phyloP scores from a whole-genome alignment of 352 stramenopile genomes.

The Pythium myriotylum region DNA sequence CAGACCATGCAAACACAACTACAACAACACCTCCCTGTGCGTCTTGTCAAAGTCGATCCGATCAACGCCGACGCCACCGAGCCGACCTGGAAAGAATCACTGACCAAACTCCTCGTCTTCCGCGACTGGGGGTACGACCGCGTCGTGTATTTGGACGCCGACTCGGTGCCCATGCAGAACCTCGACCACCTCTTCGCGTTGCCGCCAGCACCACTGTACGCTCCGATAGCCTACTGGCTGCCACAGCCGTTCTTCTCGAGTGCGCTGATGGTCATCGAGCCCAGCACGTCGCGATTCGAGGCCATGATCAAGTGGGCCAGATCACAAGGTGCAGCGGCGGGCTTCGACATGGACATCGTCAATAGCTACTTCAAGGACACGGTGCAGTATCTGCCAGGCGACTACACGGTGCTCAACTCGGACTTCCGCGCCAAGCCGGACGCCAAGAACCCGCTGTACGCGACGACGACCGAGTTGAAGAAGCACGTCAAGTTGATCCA shows the following conservation, averaged over 20 bases:
- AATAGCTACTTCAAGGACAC: slow-evolving; percentile 27
- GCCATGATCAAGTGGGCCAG: slow-evolving; percentile 21
- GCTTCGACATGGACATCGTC: slow-evolving; percentile 37
- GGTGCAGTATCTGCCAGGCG: slow-evolving; percentile 23
- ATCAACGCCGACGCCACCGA: slow-evolving; percentile 2
- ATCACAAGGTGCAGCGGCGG: slow-evolving; percentile 8
- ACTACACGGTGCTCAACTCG: slow-evolving; percentile 36
- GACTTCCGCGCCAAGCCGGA: slow-evolving; percentile 22
- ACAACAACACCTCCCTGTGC: slow-evolving; percentile 4
- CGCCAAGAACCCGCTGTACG: slow-evolving; percentile 17
- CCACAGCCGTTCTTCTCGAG: slow-evolving; percentile 29
- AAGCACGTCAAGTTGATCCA: slow-evolving; percentile 13
- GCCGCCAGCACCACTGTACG: slow-evolving; percentile 17
- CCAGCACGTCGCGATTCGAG: slow-evolving; percentile 19
- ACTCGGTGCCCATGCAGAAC: slow-evolving; percentile 30
- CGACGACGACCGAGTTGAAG: slow-evolving; percentile 8
- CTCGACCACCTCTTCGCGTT: slow-evolving; percentile 35
- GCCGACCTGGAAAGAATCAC: slow-evolving; percentile 23
- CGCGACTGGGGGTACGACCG: slow-evolving; percentile 39
- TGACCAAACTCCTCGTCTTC: slow-evolving; percentile 40
- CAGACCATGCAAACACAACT: slow-evolving; percentile 1
- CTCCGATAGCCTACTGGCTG: slow-evolving; percentile 29
- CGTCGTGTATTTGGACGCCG: slow-evolving; percentile 36
- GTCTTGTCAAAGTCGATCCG: slow-evolving; percentile 19
- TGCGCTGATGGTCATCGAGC: slow-evolving; percentile 31